Evolutionary conservation across 1,139 yeast genomes (phyloP), one percentile per base, ranked within the genome.

Genomic region (Pichia sorboxylosa): DNA sequence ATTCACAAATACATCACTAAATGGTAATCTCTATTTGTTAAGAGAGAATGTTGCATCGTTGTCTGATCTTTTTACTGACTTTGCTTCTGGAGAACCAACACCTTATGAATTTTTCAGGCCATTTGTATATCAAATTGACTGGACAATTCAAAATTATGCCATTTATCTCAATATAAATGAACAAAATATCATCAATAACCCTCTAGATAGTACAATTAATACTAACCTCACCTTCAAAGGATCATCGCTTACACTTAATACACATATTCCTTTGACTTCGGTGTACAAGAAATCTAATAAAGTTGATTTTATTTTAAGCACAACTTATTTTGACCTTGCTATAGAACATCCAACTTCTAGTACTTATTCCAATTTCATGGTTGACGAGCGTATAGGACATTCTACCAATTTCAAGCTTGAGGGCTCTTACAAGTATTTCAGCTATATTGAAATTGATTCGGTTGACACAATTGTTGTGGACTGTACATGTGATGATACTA

Each of bases 301-400:
- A 0, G 63, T 83, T 13, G 58, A 64, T 5, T 83, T 68, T 44
- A 53, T 56, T 1, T 45, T 84, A 2, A 44, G 45, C 25, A 79
- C 94, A 0, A 73, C 84, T 0, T 57, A 57, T 32, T 73, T 84
- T 44, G 69, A 76, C 33, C 49, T 87, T 30, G 60, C 69, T 1
- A 55, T 87, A 5, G 80, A 76, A 38, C 72, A 92, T 0, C 97
- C 97, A 0, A 79, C 90, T 0, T 90, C 97, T 94, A 93, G 84
- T 49, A 85, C 97, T 0, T 60, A 75, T 13, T 69, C 75, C 42
- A 77, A 81, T 30, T 90, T 87, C 44, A 54, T 80, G 58, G 66
- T 65, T 31, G 63, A 66, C 18, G 67, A 72, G 14, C 72, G 69
- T 27, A 59, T 77, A 19, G 97, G 95, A 0, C 61, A 73, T 36